Evolutionary conservation across 129 eudicot species (phyloP), one percentile per base, ranked within the genome.

Genomic region (Ambrosia artemisiifolia): DNA sequence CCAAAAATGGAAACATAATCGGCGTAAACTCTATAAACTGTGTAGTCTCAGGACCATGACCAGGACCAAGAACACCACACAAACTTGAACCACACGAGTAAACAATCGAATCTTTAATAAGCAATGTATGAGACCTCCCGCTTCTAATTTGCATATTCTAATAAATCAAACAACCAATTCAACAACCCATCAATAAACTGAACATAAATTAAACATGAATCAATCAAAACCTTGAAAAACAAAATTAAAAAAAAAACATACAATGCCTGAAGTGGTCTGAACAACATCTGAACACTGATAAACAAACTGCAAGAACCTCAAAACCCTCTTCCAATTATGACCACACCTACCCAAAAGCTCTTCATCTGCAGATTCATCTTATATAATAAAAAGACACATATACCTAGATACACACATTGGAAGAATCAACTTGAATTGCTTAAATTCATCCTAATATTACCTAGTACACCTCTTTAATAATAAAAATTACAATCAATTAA

Each of bases 41-140:
- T 19, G 96, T 90, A 40, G 86, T 86, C 78, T 94, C 97, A 2
- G 97, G 88, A 30, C 97, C 98, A 81, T 90, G 98, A 75, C 98
- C 98, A 86, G 90, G 98, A 75, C 98, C 98, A 86, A 94, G 98
- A 80, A 94, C 97, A 65, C 98, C 98, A 76, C 93, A 90, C 73
- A 94, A 75, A 81, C 97, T 85, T 36, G 98, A 90, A 74, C 98
- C 97, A 70, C 97, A 94, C 14, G 98, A 94, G 80, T 90, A 94
- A 19, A 79, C 89, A 10, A 69, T 78, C 20, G 90, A 88, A 79
- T 86, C 89, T 33, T 85, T 85, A 71, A 90, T 78, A 71, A 94
- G 76, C 79, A 94, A 75, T 18, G 98, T 94, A 79, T 94, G 98
- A 84, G 90, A 88, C 67, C 89, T 94, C 66, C 98, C 97, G 5